Conservation (phyloP, 2,329 filamentous ascomycete genomes). For the Aphanocladium album region DNA sequence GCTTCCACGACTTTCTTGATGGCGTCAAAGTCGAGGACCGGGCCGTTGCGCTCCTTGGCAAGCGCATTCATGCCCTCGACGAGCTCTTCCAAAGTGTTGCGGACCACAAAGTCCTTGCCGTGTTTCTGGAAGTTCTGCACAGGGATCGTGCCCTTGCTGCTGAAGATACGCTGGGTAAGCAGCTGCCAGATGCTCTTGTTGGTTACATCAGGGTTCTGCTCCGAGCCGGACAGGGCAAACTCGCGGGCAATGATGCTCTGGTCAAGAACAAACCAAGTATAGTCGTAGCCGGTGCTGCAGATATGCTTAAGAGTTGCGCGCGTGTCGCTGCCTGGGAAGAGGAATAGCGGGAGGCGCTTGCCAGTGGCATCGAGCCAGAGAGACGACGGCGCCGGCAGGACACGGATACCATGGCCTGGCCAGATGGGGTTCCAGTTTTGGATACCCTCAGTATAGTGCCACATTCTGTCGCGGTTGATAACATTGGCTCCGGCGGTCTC, state of each 20-base stretch:
- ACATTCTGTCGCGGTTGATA: slow-evolving; percentile 60
- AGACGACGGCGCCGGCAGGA: slow-evolving; percentile 55
- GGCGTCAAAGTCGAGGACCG: slow-evolving; percentile 39
- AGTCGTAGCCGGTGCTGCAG: slow-evolving; percentile 56
- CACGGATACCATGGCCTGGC: slow-evolving; percentile 55
- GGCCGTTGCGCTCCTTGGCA: slow-evolving; percentile 40
- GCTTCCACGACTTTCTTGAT: slow-evolving; percentile 45
- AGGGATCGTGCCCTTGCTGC: slow-evolving; percentile 45
- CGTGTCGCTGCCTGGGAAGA: slow-evolving; percentile 55
- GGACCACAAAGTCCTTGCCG: slow-evolving; percentile 55
- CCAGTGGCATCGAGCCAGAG: slow-evolving; percentile 59
- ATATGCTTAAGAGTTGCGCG: slow-evolving; percentile 55
- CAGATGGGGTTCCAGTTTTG: slow-evolving; percentile 60
- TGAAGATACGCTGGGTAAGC: slow-evolving; percentile 43
- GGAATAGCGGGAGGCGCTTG: slow-evolving; percentile 50
- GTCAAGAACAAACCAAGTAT: slow-evolving; percentile 58
- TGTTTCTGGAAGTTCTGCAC: slow-evolving; percentile 56
- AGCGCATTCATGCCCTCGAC: slow-evolving; percentile 56
- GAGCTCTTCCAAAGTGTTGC: slow-evolving; percentile 50
- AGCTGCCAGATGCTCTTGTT: slow-evolving; percentile 51
- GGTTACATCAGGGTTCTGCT: slow-evolving; percentile 59
- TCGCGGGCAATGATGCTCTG: slow-evolving; percentile 56
- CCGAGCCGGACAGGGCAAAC: slow-evolving; percentile 57
- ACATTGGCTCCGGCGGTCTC: slow-evolving; percentile 47
- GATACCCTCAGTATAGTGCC: slow-evolving; percentile 61